Evolutionary conservation across 2,329 filamentous ascomycete species (phyloP).

Genomic region (Verticillium isaacii): DNA sequence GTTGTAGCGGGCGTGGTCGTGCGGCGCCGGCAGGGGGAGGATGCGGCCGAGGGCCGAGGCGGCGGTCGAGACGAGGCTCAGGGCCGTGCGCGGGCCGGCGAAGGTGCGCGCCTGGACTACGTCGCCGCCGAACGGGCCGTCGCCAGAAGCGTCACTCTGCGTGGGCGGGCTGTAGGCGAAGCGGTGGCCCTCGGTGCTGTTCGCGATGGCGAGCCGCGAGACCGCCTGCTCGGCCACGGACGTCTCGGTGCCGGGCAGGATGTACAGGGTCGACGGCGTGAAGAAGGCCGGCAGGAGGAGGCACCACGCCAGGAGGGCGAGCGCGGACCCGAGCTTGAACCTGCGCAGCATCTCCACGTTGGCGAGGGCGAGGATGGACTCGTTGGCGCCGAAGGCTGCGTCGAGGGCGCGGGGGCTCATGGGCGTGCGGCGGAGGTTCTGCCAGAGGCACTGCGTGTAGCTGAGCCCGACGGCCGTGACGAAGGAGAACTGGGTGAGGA

Average conservation of each 20-base stretch:
- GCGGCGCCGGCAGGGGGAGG: neutral
- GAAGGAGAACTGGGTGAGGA: constrained; percentile 4
- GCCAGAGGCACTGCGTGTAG: constrained; percentile 6
- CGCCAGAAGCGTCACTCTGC: neutral
- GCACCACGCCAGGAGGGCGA: constrained; percentile 10
- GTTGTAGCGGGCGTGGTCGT: constrained; percentile 1
- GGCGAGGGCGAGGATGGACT: constrained; percentile 2
- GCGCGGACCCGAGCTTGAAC: constrained; percentile 4
- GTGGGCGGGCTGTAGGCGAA: constrained; percentile 5
- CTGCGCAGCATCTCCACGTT: constrained; percentile 8
- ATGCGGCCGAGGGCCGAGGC: constrained; percentile 1
- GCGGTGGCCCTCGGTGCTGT: neutral
- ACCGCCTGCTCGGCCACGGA: neutral
- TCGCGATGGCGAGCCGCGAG: neutral
- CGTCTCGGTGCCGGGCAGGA: neutral
- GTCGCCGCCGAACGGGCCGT: neutral
- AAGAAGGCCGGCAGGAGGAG: constrained; percentile 13
- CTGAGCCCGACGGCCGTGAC: neutral
- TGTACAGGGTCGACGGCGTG: constrained; percentile 5
- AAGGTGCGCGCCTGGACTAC: neutral
- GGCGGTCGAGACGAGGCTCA: constrained; percentile 3
- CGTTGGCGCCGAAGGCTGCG: constrained; percentile 5
- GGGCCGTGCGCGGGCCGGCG: constrained; percentile 1
- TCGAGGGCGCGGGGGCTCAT: constrained; percentile 1
- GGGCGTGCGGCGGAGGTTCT: neutral